Evolutionary conservation across 2,329 filamentous ascomycete species (phyloP), one percentile per base, ranked within the genome.

Genomic region (Aspergillus aculeatus): DNA sequence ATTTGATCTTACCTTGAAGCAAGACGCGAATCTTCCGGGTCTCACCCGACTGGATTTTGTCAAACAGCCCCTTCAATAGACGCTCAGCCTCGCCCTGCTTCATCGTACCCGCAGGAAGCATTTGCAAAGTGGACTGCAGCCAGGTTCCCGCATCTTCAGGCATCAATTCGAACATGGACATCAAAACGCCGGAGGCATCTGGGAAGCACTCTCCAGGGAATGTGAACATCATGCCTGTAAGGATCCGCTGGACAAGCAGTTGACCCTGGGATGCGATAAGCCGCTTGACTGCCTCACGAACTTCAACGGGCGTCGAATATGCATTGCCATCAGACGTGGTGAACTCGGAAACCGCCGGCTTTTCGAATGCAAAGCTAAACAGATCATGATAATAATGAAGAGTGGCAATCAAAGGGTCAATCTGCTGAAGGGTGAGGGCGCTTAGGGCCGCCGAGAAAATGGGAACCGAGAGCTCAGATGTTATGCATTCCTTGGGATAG

Each of bases 171-270:
- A 99, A 96, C 64, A 98, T 82, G 3, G 89, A 88, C 61, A 99
- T 86, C 55, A 99, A 79, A n/a, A 96, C 91, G 4, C 92, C 93
- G 52, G 92, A 96, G 16, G 92, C 93, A 72, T 99, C 95, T 0
- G 93, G 89, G 71, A 98, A 96, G 78, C 93, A 97, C 75, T 98
- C 95, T 48, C 91, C 86, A 0, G 95, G 96, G 78, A 99, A 99
- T 0, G 90, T 96, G 74, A 97, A 97, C 94, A 99, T 98, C 93
- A 99, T 96, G 61, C 95, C 95, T 1, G 93, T 95, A 80, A 99
- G 83, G 59, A 96, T 88, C 64, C 93, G 90, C 77, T 96, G 94
- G 7, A 95, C 88, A 29, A 99, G 82, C 58, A 86, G 80, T 69
- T 92, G 88, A 41, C 95, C 92, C 64, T 92, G 87, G 1, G 82